These are phyloP conservation scores for Paecilomyces dactylethromorphus DNA, from an alignment of 2,329 filamentous ascomycete genomes.

Conservation along the genomic window DNA sequence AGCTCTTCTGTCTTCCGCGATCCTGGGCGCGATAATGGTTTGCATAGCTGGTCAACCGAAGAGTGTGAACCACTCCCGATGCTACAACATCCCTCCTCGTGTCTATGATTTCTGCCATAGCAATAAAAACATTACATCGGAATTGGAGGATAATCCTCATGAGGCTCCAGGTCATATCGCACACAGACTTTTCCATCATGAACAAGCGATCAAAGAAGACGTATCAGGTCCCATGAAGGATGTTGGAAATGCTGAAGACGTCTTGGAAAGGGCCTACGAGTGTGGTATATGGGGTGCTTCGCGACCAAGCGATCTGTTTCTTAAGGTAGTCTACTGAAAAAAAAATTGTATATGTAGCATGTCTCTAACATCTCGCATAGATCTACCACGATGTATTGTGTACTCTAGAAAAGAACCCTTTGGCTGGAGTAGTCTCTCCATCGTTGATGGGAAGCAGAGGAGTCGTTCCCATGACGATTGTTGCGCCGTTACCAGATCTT, in stretches of 20 bases:
- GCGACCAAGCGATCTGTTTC: conserved; percentile 60
- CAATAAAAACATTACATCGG: conserved; percentile 51
- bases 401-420: conserved; percentile 29
- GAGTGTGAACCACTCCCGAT: conserved; percentile 9
- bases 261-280: conserved; percentile 47
- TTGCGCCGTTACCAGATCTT: conserved; percentile 64
- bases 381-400: conserved; percentile 60
- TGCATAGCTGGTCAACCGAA: conserved; percentile 5
- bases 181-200: conserved; percentile 47
- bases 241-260: conserved; percentile 25
- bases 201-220: conserved; percentile 18
- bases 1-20: neutral
- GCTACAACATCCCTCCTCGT: conserved; percentile 37
- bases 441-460: conserved; percentile 56
- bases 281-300: conserved; percentile 64
- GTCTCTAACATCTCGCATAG: conserved; percentile 21
- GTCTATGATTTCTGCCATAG: conserved; percentile 49
- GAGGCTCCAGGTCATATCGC: conserved; percentile 50
- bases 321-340: conserved; percentile 42
- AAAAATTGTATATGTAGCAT: neutral
- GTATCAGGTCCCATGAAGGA: conserved; percentile 15
- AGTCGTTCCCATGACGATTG: conserved; percentile 60
- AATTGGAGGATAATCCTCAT: conserved; percentile 48
- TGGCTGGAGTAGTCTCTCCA: conserved; percentile 49
- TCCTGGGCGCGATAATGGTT: neutral